Evolutionary conservation across 257 asterid genomes (phyloP), one percentile per base, ranked within the genome.

Genomic region (Nicotiana tabacum): DNA sequence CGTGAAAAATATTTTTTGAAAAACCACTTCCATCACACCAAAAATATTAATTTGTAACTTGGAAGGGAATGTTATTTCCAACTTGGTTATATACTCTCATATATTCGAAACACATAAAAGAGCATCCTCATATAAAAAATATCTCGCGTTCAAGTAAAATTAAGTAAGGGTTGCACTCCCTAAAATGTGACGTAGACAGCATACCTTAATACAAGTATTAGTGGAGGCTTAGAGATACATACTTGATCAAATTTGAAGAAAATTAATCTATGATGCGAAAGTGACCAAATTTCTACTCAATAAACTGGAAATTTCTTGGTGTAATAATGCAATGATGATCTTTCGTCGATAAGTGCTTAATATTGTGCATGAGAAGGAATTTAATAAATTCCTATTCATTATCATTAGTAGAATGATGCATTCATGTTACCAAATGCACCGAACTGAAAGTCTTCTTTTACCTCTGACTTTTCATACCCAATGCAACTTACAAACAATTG

Each of bases 381-480:
- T 51, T 76, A 3, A 51, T 21, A 17, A 21, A 15, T 6, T 58
- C 65, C 29, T 74, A 18, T 13, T 51, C 4, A 7, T 65, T 15
- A 30, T 74, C 39, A 27, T 15, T 48, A 74, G 80, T 12, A 74
- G 62, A 76, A 51, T 27, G 43, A 76, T 27, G 80, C 10, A 76
- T 51, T 76, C 64, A 76, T 76, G 27, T 29, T 76, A 51, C 64
- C 80, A 76, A 76, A 76, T 76, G 80, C 80, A 76, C 16, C 29
- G 3, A 61, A 51, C 80, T 51, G 12, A 51, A 27, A 51, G 5
- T 76, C 80, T 76, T 76, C 80, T 76, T 51, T 8, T 51, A 51
- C 21, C 24, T 51, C 80, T 76, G 64, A 51, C 46, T 48, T 48
- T 74, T 76, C 80, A 51, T 51, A 13, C 80, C 2, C 7, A 27